phyloP scores from a whole-genome alignment of 163 green algal species.

The Trebouxia gelatinosa region DNA sequence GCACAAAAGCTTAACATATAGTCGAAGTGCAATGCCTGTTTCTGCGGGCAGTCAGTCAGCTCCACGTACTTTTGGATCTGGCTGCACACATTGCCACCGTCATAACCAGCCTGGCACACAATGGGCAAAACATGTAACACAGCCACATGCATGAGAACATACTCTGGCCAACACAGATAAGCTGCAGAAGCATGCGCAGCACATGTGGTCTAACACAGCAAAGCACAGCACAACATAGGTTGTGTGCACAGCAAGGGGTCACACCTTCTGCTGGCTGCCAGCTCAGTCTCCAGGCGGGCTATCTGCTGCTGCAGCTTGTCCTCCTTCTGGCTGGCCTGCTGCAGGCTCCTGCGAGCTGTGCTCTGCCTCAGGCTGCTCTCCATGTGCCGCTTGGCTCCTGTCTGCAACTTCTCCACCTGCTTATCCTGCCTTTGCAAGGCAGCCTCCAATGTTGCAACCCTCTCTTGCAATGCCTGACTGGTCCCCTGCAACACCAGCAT shows the following conservation, averaged over 20 bases:
- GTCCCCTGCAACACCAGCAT: conserved; percentile 19
- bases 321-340: conserved; percentile 12
- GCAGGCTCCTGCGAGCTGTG: conserved; percentile 4
- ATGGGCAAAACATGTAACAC: not conserved
- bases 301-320: conserved; percentile 24
- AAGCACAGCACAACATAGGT: not conserved
- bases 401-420: conserved; percentile 13
- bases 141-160: not conserved
- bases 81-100: not conserved
- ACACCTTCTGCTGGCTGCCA: conserved; percentile 14
- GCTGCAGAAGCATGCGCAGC: not conserved
- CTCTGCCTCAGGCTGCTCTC: conserved; percentile 27
- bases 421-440: conserved; percentile 1
- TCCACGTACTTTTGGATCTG: too few species aligned
- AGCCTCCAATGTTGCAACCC: not conserved
- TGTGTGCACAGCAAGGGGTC: not conserved
- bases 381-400: conserved; percentile 19
- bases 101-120: not conserved
- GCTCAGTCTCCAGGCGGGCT: not conserved
- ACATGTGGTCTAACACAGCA: too few species aligned
- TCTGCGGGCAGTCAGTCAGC: too few species aligned
- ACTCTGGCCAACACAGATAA: not conserved
- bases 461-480: conserved; percentile 12
- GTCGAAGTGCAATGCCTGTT: too few species aligned
- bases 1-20: too few species aligned